These are phyloP conservation scores for Metschnikowia bowlesiae DNA, from an alignment of 805 yeast genomes.

Conservation along the genomic window DNA sequence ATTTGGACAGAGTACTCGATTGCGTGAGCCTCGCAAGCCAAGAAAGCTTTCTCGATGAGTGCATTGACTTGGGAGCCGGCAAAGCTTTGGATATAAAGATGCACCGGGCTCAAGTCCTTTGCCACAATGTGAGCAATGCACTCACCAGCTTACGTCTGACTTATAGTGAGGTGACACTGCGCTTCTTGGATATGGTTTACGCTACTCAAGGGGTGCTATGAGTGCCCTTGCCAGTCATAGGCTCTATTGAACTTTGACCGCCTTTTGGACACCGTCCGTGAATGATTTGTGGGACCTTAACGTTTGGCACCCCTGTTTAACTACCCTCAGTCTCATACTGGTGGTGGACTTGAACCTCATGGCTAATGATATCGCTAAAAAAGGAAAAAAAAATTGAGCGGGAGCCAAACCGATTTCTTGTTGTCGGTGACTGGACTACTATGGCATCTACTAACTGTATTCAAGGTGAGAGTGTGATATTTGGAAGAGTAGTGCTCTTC, in stretches of 20 bases:
- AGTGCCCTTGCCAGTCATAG: neutral
- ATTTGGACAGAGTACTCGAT: neutral
- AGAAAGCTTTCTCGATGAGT: neutral
- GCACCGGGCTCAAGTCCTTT: neutral
- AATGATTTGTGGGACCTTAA: no score
- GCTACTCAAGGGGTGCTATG: neutral
- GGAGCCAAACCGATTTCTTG: neutral
- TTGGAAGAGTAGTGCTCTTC: neutral
- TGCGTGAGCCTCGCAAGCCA: neutral
- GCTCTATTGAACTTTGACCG: neutral
- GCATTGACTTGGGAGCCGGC: neutral
- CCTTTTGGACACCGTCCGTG: no score
- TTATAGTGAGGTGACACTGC: neutral
- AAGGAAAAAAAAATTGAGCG: neutral
- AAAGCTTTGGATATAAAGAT: neutral
- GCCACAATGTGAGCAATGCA: neutral
- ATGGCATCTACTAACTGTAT: neutral
- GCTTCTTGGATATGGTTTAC: neutral
- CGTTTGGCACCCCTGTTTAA: no score
- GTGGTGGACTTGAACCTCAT: neutral
- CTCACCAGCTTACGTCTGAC: neutral
- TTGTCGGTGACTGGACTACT: neutral
- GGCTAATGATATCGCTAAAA: neutral
- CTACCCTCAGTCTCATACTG: neutral
- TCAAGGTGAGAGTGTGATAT: neutral